Percentiles rank a stretch among this genome's conserved stretches.
These are phyloP conservation scores for Fragilaria radians DNA, from an alignment of 108 stramenopile genomes.

Conservation along the genomic window DNA sequence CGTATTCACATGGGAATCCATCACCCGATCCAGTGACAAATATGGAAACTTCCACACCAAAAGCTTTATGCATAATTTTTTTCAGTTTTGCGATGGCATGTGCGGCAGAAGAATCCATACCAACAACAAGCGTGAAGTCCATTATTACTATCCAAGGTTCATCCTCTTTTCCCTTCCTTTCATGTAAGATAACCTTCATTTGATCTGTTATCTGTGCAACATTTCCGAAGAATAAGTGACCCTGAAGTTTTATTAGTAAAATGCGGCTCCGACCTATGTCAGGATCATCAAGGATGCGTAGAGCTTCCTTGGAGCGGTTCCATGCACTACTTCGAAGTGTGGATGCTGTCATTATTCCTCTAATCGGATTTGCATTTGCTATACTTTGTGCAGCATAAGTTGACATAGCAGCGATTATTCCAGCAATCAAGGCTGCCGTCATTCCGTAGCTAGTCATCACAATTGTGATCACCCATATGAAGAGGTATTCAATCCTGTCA, in stretches of 20 bases:
- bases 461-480: slow-evolving; percentile 61
- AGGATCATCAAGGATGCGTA: slow-evolving; percentile 33
- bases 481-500: slow-evolving; percentile 37
- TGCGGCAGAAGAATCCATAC: slow-evolving; percentile 66
- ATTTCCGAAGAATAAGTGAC: slow-evolving; percentile 62
- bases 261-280: slow-evolving; percentile 43
- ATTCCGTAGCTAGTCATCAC: slow-evolving; percentile 72
- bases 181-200: slow-evolving; percentile 20
- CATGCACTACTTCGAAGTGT: slow-evolving; percentile 46
- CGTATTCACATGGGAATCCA: slow-evolving; percentile 55
- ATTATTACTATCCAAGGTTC: slow-evolving; percentile 46
- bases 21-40: slow-evolving; percentile 55
- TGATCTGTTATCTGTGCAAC: slow-evolving; percentile 28
- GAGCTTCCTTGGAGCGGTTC: slow-evolving; percentile 38
- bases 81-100: slow-evolving; percentile 63
- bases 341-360: slow-evolving; percentile 57
- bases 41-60: slow-evolving; percentile 33
- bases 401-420: slow-evolving; percentile 47
- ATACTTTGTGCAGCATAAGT: slow-evolving; percentile 58
- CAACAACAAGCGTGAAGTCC: slow-evolving; percentile 59
- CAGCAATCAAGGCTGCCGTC: slow-evolving; percentile 64
- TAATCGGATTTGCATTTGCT: slow-evolving; percentile 49
- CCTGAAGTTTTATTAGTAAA: slow-evolving; percentile 56
- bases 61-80: slow-evolving; percentile 28
- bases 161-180: slow-evolving; percentile 14